Base-by-base conservation (phyloP, 2,329 filamentous ascomycete genomes). In the Chaetomium globosum region DNA sequence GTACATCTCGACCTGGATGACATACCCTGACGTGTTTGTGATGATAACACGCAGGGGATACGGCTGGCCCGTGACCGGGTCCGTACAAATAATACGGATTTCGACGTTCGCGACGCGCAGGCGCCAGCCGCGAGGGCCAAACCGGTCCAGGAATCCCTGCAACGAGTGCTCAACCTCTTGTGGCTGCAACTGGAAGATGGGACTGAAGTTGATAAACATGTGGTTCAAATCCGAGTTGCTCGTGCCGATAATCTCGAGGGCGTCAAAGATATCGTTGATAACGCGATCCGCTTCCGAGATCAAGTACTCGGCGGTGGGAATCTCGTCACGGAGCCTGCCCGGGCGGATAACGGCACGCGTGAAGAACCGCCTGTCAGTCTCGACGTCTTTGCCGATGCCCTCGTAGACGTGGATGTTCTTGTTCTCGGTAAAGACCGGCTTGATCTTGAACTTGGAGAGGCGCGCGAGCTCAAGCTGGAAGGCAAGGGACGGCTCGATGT, bases 171-270 rank as follows among this genome's bases (percentile, higher is more conserved):
- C 93, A 19, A 99, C 92, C 80, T 97, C 92, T 66, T 87, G 82
- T 3, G 95, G 93, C 74, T 92, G 85, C 57, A 99, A 87, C 76
- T 93, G 92, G 88, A 99, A 98, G 65, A 97, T 91, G 10, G 93
- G 92, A 0, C 92, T 95, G 82, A 99, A 99, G 86, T 99, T 98
- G 85, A 99, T 95, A 83, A 99, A 99, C 85, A 99, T 95, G 82
- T 99, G 95, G 84, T 99, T 99, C 76, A 99, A 85, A 83, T 99
- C 95, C 59, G 95, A 97, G 82, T 96, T 96, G 83, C 97, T 98
- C 85, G 97, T 97, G 75, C 95, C 95, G 75, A 97, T 96, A 73
- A 99, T 97, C 84, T 99, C 95, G 65, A 99, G 84, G 53, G 95
- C 95, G 76, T 99, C 95, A 60, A 98, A 87, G 74, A 99, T 98